These are phyloP conservation scores for Fusarium ambrosium DNA, from an alignment of 2,329 filamentous ascomycete species.

Conservation along the genomic window DNA sequence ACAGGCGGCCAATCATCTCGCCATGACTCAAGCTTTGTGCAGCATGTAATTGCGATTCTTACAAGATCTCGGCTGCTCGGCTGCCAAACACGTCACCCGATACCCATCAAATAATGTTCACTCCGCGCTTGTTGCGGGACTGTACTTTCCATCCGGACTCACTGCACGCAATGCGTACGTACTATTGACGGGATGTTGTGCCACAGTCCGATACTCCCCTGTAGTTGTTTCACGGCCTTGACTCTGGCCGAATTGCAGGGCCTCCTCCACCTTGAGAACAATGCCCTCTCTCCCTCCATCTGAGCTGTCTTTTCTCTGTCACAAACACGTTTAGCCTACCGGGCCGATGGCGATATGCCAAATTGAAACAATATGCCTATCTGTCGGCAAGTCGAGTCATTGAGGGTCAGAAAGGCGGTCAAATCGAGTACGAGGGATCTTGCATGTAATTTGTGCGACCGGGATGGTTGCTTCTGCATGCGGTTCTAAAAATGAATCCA, in stretches of 20 bases:
- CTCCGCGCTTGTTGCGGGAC: neutral
- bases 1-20: neutral
- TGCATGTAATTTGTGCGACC: slow-evolving; percentile 11
- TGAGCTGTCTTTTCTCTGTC: neutral
- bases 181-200: neutral
- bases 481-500: slow-evolving; percentile 8
- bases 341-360: neutral
- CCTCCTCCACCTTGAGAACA: neutral
- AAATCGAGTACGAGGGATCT: slow-evolving; percentile 5
- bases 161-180: neutral
- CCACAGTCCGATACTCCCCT: neutral
- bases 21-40: neutral
- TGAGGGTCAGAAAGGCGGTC: neutral
- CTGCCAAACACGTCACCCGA: neutral
- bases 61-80: neutral
- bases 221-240: slow-evolving; percentile 11
- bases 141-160: neutral
- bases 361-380: neutral
- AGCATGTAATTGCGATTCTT: neutral
- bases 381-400: neutral
- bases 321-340: slow-evolving; percentile 3
- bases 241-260: neutral
- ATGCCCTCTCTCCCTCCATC: neutral
- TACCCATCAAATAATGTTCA: neutral
- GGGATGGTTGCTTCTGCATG: neutral